Base-by-base conservation (phyloP, 345 rosid genomes). In the Eucalyptus camaldulensis region DNA sequence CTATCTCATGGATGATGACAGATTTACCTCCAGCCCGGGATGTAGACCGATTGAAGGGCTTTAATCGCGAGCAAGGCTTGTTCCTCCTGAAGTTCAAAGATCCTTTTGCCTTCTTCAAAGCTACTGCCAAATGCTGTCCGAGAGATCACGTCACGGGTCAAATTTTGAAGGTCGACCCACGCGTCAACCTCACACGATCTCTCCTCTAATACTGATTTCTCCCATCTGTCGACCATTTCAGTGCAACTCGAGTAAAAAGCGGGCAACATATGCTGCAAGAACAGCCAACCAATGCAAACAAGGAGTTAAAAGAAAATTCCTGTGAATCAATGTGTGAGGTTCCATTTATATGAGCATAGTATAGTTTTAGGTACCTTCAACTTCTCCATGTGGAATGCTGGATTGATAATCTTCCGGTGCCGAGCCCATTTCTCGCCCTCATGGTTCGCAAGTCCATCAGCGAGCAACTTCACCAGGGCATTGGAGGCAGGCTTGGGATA, bases 401-500 rank as follows among this genome's bases (percentile, higher is more conserved):
- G 96, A 87, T 92, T 95, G 47, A 92, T 86, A 76, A 95, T 93
- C 91, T 91, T 94, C 86, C 96, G 91, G 65, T 92, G 95, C 86
- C 89, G 91, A 15, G 92, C 92, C 97, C 96, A 95, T 91, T 92
- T 88, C 13, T 93, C 92, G 13, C 94, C 95, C 49, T 90, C 92
- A 17, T 92, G 93, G 89, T 54, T 90, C 72, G 86, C 88, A 29
- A 95, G 93, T 60, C 96, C 95, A 80, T 88, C 88, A 10, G 89
- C 88, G n/a, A 95, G 90, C 50, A 93, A 88, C 60, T 50, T 90
- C 8, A 86, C 72, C 27, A 92, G 86, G n/a, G 92, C 89, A 25
- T 91, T 76, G 11, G 21, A 44, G 88, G 72, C 54, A 8, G 92
- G 88, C 90, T 90, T 94, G 40, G 88, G 93, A 67, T 93, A 94